Evolutionary conservation across 495 filamentous ascomycete species (phyloP).

Genomic region (Sordaria brevicollis): DNA sequence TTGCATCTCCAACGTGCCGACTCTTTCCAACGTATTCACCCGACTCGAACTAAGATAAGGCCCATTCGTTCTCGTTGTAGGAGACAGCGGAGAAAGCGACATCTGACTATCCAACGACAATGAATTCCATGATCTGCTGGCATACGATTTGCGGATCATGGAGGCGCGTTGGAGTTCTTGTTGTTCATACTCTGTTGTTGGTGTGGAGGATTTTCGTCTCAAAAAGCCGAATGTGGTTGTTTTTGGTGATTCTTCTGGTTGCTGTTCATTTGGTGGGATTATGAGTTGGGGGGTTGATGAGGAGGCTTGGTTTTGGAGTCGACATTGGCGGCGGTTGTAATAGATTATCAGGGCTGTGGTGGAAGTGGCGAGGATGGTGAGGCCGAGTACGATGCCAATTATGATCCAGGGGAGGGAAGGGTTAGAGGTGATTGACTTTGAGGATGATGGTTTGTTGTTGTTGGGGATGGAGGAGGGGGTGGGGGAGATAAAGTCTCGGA

Average conservation of each 20-base stretch:
- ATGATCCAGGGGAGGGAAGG: conserved; percentile 19
- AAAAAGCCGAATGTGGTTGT: neutral
- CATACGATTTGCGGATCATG: conserved; percentile 40
- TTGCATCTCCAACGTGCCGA: conserved; percentile 1
- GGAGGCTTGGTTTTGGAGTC: conserved; percentile 9
- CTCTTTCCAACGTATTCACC: neutral
- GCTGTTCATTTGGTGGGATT: neutral
- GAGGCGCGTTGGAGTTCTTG: conserved; percentile 28
- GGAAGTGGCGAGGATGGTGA: conserved; percentile 17
- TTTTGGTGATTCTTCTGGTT: neutral
- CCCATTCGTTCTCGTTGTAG: neutral
- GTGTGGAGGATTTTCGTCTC: conserved; percentile 17
- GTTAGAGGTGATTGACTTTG: neutral
- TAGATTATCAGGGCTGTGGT: conserved; percentile 11
- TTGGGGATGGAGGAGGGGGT: neutral
- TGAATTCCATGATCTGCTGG: conserved; percentile 22
- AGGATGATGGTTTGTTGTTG: too few species aligned
- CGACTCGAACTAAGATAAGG: neutral
- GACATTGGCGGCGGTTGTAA: conserved; percentile 14
- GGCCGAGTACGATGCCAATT: conserved; percentile 16
- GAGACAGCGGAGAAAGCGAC: neutral
- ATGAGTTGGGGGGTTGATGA: conserved; percentile 12
- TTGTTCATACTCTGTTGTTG: conserved; percentile 12
- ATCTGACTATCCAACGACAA: neutral
- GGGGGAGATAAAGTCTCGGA: neutral